Evolutionary conservation across 306 rosid species (phyloP).

Genomic region (Vigna nakashimae): DNA sequence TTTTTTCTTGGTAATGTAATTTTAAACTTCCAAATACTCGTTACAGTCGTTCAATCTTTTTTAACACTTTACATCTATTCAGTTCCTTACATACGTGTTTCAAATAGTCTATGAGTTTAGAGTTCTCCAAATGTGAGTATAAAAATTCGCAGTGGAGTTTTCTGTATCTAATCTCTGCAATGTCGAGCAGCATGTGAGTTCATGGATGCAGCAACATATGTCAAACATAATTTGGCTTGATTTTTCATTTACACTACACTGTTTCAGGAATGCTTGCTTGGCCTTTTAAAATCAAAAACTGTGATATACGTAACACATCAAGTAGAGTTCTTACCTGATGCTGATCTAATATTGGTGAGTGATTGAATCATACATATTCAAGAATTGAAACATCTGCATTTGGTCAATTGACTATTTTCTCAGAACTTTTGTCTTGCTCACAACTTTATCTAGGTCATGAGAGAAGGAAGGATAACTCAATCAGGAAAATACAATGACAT

Average conservation of each 20-base stretch:
- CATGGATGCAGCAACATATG: not conserved
- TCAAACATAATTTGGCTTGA: constrained; percentile 1
- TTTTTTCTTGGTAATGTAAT: not conserved
- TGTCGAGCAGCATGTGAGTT: too few relatives aligned
- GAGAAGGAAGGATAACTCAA: constrained; percentile 81
- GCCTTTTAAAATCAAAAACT: constrained; percentile 72
- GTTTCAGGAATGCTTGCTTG: constrained; percentile 83
- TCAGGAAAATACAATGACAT: constrained; percentile 76
- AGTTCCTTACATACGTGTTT: too few relatives aligned
- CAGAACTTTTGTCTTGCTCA: not conserved
- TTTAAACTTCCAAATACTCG: not conserved
- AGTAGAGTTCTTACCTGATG: constrained; percentile 87
- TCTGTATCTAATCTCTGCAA: too few relatives aligned
- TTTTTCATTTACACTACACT: constrained; percentile 22
- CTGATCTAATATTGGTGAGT: constrained; percentile 83
- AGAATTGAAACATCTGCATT: not conserved
- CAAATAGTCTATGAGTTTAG: too few relatives aligned
- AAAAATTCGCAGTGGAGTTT: too few relatives aligned
- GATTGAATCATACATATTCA: not conserved
- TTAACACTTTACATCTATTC: not conserved
- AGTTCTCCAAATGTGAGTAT: too few relatives aligned
- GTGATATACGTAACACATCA: constrained; percentile 89
- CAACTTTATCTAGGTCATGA: constrained; percentile 69
- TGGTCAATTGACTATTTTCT: constrained; percentile 9
- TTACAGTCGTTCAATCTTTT: not conserved